Evolutionary conservation across 2,329 filamentous ascomycete genomes (phyloP).

Genomic region (Colletotrichum sp.): DNA sequence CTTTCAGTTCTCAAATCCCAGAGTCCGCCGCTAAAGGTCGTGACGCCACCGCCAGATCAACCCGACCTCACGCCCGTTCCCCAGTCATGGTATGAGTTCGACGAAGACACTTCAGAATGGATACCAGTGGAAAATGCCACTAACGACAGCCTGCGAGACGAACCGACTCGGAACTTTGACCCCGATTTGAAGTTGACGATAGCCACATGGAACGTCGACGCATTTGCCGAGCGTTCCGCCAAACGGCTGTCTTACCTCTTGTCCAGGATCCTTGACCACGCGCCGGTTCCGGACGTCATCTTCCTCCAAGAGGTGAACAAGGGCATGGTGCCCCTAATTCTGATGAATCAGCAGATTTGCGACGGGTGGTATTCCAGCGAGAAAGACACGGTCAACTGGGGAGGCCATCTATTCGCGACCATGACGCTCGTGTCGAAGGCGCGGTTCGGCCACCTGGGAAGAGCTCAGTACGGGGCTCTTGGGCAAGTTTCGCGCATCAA

Average conservation of each 20-base stretch:
- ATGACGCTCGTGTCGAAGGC: slow-evolving; percentile 32
- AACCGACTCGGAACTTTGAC: not conserved
- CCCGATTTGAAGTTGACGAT: not conserved
- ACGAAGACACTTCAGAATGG: not conserved
- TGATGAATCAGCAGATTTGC: slow-evolving; percentile 29
- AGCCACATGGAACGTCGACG: slow-evolving; percentile 10
- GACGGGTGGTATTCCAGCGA: slow-evolving; percentile 36
- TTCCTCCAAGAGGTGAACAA: slow-evolving; percentile 39
- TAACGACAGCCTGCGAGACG: too few species aligned
- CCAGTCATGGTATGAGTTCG: slow-evolving; percentile 8
- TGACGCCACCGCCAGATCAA: not conserved
- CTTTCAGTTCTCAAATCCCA: not conserved
- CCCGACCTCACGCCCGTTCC: not conserved
- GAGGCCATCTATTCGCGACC: slow-evolving; percentile 27
- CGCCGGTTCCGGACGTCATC: slow-evolving; percentile 30
- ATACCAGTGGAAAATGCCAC: not conserved
- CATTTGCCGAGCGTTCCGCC: not conserved
- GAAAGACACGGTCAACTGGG: slow-evolving; percentile 25
- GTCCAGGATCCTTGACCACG: slow-evolving; percentile 21
- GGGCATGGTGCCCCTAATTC: slow-evolving; percentile 26
- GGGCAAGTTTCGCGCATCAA: slow-evolving; percentile 36
- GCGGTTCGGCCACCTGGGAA: slow-evolving; percentile 21
- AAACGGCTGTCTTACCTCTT: slow-evolving; percentile 29
- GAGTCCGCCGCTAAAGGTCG: not conserved
- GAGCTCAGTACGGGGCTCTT: slow-evolving; percentile 4